Base-by-base conservation (phyloP, 75 land plant species). In the Larix kaempferi region DNA sequence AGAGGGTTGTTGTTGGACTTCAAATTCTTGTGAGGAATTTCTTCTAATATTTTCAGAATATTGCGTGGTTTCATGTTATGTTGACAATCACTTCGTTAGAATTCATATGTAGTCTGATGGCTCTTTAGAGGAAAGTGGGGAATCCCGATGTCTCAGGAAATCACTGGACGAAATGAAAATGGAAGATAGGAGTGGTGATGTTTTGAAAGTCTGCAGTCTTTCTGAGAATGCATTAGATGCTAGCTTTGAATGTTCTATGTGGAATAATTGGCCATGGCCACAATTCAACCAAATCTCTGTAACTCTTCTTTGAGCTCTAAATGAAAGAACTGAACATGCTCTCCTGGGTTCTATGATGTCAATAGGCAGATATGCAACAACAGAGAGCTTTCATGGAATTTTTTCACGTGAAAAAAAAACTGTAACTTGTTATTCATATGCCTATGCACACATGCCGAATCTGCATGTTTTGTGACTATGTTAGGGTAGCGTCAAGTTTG, bases 281-380 rank as follows among this genome's bases (percentile, higher is more conserved):
- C 95, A 88, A 74, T 87, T 97, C 56, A 78, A 85, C 54, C 76
- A 85, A 64, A 78, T 97, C 14, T 89, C 98, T 25, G 80, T 80
- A 23, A 87, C 92, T 81, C 87, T 97, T 60, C 80, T 97, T 39
- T 79, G 82, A 22, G 98, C 99, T 22, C 94, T 97, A 76, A 95
- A 97, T 89, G 99, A 95, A 21, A 92, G 94, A 81, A 78, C 86
- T n/a, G 95, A 97, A 77, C 95, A 97, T 82, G 93, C 99, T 49
- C 89, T 96, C 56, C 74, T 96, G 90, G 98, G 16, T 41, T 41
- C 6, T 41, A 41, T 41, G 44, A 41, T 41, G 4, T 41, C 44
- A 41, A 41, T 41, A 41, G 44, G 6, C 3, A 41, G 4, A 41
- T 41, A 41, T 41, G 44, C 3, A 41, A 6, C 6, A 41, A 6